phyloP scores from a whole-genome alignment of 257 asterid species.

The Salvia miltiorrhiza region DNA sequence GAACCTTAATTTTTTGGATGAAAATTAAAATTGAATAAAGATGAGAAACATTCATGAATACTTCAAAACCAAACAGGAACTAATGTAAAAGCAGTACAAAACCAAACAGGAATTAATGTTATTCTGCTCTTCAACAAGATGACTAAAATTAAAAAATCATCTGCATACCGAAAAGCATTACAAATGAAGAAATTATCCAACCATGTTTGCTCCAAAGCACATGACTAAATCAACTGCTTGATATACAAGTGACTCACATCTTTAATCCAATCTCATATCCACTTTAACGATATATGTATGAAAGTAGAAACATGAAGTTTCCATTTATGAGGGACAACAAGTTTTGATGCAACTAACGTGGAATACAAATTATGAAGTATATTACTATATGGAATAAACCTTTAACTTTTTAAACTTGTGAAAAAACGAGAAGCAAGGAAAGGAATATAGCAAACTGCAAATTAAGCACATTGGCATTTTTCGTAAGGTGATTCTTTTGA shows the following conservation, averaged over 20 bases:
- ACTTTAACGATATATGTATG: conserved; percentile 1
- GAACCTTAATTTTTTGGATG: not conserved
- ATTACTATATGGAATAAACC: not conserved
- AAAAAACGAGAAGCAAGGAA: not conserved
- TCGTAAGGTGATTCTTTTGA: not conserved
- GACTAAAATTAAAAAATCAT: not conserved
- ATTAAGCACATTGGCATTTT: not conserved
- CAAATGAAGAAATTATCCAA: not conserved
- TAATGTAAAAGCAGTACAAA: not conserved
- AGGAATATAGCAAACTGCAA: not conserved
- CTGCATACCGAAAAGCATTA: conserved; percentile 6
- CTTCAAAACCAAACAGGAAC: not conserved
- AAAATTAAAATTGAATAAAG: not conserved
- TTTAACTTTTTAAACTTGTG: conserved; percentile 8
- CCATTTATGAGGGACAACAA: not conserved
- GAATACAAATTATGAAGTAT: not conserved
- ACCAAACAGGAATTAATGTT: not conserved
- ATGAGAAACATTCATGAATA: conserved; percentile 10
- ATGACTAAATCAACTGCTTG: not conserved
- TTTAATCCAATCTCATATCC: not conserved
- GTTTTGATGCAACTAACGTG: not conserved
- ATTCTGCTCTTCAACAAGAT: conserved; percentile 5
- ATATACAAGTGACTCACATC: not conserved
- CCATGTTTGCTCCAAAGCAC: not conserved
- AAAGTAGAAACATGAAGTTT: not conserved